These are phyloP conservation scores for Malus domestica DNA, from an alignment of 306 rosid species.

Conservation along the genomic window ASM211411v1 NC_041794.1:2911001-2911500, in stretches of 20 bases:
- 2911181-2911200: background rate
- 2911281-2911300: conserved; percentile 93
- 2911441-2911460: conserved; percentile 43
- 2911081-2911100: conserved; percentile 91
- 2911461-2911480: background rate
- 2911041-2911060: conserved; percentile 91
- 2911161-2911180: background rate
- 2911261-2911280: conserved; percentile 82
- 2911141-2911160: conserved; percentile 38
- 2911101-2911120: conserved; percentile 97
- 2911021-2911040: conserved; percentile 85
- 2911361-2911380: conserved; percentile 63
- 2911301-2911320: conserved; percentile 80
- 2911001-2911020: conserved; percentile 92
- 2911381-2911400: conserved; percentile 81
- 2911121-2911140: background rate
- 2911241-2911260: conserved; percentile 98
- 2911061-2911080: conserved; percentile 93
- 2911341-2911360: conserved; percentile 87
- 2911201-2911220: conserved; percentile 81
- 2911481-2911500: background rate
- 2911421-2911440: conserved; percentile 78
- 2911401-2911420: conserved; percentile 86
- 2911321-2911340: conserved; percentile 92
- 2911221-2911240: conserved; percentile 91